These are phyloP conservation scores for Chaetomium cochliodes DNA, from an alignment of 495 filamentous ascomycete genomes.

Conservation along the genomic window DNA sequence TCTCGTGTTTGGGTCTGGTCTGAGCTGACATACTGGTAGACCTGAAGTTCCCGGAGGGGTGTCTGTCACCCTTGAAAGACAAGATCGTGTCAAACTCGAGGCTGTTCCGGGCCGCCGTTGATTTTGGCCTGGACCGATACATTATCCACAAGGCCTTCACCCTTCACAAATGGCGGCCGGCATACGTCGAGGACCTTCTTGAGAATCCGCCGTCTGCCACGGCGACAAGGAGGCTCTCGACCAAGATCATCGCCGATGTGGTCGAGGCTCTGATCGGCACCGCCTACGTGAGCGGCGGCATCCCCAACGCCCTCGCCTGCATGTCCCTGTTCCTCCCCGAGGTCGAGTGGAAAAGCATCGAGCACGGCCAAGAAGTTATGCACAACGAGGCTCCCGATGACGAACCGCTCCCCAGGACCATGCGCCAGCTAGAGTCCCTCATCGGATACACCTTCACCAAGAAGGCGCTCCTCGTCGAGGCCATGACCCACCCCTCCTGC, in stretches of 20 bases:
- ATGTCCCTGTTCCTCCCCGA: slow-evolving; percentile 66
- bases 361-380: slow-evolving; percentile 35
- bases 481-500: slow-evolving; percentile 80
- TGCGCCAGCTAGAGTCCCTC: slow-evolving; percentile 53
- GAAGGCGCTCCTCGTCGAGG: slow-evolving; percentile 71
- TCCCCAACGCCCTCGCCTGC: slow-evolving; percentile 61
- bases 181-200: slow-evolving; percentile 57
- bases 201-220: slow-evolving; percentile 21
- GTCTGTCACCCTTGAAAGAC: slow-evolving; percentile 66
- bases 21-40: slow-evolving; percentile 35
- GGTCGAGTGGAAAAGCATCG: slow-evolving; percentile 53
- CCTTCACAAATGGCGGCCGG: slow-evolving; percentile 67
- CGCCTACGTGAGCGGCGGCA: slow-evolving; percentile 68
- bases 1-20: background rate
- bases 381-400: slow-evolving; percentile 32
- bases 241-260: slow-evolving; percentile 85
- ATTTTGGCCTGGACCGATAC: slow-evolving; percentile 65
- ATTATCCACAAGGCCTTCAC: slow-evolving; percentile 70
- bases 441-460: slow-evolving; percentile 72
- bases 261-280: slow-evolving; percentile 83
- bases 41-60: slow-evolving; percentile 73
- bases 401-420: slow-evolving; percentile 31
- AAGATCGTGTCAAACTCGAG: slow-evolving; percentile 69
- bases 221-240: slow-evolving; percentile 52
- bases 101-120: slow-evolving; percentile 62